Base-by-base conservation (phyloP, 2,329 filamentous ascomycete species). In the Cylindrodendrum hubeiense region DNA sequence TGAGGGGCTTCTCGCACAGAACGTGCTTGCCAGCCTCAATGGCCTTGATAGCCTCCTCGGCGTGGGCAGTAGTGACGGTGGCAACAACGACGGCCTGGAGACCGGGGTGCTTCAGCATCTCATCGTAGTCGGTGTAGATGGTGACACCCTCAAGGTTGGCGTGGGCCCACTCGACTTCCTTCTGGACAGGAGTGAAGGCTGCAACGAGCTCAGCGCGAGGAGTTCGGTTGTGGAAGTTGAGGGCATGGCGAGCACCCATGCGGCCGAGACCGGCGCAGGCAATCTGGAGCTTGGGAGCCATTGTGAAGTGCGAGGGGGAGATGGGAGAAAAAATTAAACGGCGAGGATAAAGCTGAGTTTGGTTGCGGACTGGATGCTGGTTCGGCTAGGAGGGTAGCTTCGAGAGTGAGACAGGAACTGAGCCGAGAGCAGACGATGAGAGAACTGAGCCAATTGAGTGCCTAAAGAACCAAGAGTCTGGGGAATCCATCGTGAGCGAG, bases 101-200 rank as follows among this genome's bases (percentile, higher is more conserved):
- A 17, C 72, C 72, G 12, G 72, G 72, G 24, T 74, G 72, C 53
- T 72, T 74, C 30, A 74, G 60, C 72, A 74, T 74, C 51, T 74
- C 71, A 26, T 74, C 64, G 34, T 74, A 74, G 49, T 74, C 65
- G 53, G 49, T 66, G 58, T 74, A 74, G 30, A 73, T 58, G 6
- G 53, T 64, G 21, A 74, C 71, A 9, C 71, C 72, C 39, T 74
- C 70, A 4, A 74, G 69, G 30, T 74, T 37, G 17, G 53, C 55
- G 8, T 60, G 65, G 26, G 72, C 72, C 72, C 72, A 74, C 6
- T 73, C 70, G 5, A 67, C 72, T 37, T 74, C 72, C 52, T 71
- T 68, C 21, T 70, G 69, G 4, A 68, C 63, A 28, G 72, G 72
- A 41, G 70, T 74, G 28, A 74, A 74, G 41, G 67, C 72, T n/a